These are phyloP conservation scores for Tulasnella sp. DNA, from an alignment of 768 basidiomycete species.

Conservation along the genomic window DNA sequence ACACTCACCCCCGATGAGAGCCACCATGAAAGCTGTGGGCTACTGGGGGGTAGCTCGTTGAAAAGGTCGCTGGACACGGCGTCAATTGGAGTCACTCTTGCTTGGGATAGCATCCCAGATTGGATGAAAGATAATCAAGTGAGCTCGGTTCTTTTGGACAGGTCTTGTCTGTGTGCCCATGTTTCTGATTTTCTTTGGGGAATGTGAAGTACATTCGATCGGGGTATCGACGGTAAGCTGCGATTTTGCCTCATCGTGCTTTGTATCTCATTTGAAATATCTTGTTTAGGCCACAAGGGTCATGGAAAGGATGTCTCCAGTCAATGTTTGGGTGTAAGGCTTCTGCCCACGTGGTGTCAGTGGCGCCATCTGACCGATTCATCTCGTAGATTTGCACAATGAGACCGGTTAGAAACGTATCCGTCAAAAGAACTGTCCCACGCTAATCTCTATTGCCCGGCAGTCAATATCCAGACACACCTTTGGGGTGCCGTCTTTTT, in stretches of 20 bases:
- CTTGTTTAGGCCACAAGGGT: constrained; percentile 44
- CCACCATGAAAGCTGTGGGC: background rate
- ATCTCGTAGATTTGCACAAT: constrained; percentile 53
- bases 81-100: constrained; percentile 26
- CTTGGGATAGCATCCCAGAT: constrained; percentile 48
- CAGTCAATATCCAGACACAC: constrained; percentile 82
- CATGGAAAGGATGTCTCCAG: constrained; percentile 42
- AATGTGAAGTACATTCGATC: constrained; percentile 43
- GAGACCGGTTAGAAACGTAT: constrained; percentile 44
- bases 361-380: background rate
- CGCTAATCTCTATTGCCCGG: constrained; percentile 6
- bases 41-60: background rate
- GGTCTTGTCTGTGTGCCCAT: background rate
- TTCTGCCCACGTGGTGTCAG: constrained; percentile 5
- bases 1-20: background rate
- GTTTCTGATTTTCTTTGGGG: background rate
- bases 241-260: background rate
- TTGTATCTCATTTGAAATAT: background rate
- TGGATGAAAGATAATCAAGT: constrained; percentile 55
- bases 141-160: background rate
- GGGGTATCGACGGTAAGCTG: constrained; percentile 54
- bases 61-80: background rate
- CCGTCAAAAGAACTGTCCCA: background rate
- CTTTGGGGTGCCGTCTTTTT: constrained; percentile 58
- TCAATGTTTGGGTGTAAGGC: constrained; percentile 58